Evolutionary conservation across 495 filamentous ascomycete species (phyloP).

Genomic region (Schizothecium vesticola): DNA sequence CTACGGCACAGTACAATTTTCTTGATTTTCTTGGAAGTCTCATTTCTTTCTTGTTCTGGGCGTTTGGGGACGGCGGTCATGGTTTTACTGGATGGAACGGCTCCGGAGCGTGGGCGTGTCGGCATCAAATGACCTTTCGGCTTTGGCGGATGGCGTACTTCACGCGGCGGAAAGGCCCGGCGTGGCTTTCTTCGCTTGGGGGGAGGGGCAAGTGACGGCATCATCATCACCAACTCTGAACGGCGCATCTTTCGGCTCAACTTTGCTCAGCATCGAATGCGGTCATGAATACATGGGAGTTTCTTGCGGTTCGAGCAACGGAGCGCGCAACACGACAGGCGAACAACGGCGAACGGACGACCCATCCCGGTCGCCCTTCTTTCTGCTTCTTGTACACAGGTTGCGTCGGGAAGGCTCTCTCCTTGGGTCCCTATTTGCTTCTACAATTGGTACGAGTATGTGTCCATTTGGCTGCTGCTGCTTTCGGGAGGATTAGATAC

Average conservation of each 20-base stretch:
- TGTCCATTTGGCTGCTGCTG: conserved; percentile 21
- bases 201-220: neutral
- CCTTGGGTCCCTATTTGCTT: conserved; percentile 16
- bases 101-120: conserved; percentile 1
- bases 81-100: conserved; percentile 5
- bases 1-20: conserved; percentile 7
- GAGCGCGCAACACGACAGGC: neutral
- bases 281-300: neutral
- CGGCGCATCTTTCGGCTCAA: neutral
- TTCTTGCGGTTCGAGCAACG: neutral
- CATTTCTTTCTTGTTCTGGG: conserved; percentile 5
- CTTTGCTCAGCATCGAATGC: conserved; percentile 3
- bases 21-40: conserved; percentile 4
- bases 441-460: conserved; percentile 21
- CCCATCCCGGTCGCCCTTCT: neutral
- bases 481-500: conserved; percentile 16
- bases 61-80: conserved; percentile 5
- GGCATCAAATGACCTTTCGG: conserved; percentile 2
- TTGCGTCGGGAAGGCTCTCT: conserved; percentile 2
- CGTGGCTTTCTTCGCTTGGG: neutral
- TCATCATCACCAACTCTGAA: neutral
- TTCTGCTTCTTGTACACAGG: neutral
- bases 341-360: neutral
- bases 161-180: neutral
- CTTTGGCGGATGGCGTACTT: conserved; percentile 6